Evolutionary conservation across 2,329 filamentous ascomycete genomes (phyloP).

Genomic region (Magnaporthiopsis rhizophila): DNA sequence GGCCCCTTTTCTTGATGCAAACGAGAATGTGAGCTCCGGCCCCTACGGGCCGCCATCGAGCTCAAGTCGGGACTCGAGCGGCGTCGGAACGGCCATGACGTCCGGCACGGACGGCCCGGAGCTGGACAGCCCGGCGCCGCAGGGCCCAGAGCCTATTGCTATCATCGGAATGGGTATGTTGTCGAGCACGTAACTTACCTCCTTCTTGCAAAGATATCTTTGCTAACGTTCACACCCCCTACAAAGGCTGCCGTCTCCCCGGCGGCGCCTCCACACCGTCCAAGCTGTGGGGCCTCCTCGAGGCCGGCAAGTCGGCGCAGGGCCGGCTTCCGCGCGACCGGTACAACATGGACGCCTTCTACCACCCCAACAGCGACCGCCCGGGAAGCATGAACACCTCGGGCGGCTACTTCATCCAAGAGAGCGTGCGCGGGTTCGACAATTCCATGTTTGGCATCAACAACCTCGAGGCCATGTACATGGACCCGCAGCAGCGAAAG

Average conservation of each 20-base stretch:
- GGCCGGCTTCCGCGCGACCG: conserved; percentile 17
- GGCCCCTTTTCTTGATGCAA: too few species aligned
- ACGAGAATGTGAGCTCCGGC: too few species aligned
- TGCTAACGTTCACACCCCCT: background rate
- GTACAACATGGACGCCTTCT: conserved; percentile 23
- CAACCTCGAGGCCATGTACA: conserved; percentile 11
- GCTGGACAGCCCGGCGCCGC: too few species aligned
- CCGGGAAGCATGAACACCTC: background rate
- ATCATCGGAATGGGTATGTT: too few species aligned
- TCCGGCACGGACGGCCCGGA: too few species aligned
- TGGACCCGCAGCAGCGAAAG: conserved; percentile 25
- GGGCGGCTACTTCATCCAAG: background rate
- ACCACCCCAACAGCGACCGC: conserved; percentile 20
- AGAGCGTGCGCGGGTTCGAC: conserved; percentile 1
- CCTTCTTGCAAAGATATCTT: too few species aligned
- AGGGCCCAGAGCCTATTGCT: too few species aligned
- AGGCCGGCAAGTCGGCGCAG: conserved; percentile 11
- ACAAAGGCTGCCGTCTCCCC: conserved; percentile 21
- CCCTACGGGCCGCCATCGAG: too few species aligned
- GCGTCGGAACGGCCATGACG: too few species aligned
- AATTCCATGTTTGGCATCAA: conserved; percentile 2
- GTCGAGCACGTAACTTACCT: too few species aligned
- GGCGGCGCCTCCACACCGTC: conserved; percentile 22
- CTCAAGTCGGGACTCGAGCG: too few species aligned
- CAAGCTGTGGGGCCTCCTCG: conserved; percentile 22